A percentile compares a stretch with the other conserved stretches of the same genome.
These are phyloP conservation scores for Cymbopogon flexuosus DNA, from an alignment of 202 grass and related monocot genomes.

Conservation along the genomic window DNA sequence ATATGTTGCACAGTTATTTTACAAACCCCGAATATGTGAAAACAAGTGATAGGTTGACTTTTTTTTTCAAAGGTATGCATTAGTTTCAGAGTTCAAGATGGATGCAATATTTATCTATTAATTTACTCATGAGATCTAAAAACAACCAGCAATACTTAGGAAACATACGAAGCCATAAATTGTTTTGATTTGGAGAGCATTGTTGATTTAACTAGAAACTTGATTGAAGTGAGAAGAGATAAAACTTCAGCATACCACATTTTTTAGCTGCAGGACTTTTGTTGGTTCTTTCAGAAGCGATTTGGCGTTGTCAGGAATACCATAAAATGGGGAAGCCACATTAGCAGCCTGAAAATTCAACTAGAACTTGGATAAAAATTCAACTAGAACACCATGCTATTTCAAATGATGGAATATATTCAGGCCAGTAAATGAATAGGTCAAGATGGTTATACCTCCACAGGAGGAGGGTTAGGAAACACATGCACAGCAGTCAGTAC, in stretches of 20 bases:
- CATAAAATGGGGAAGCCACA: conserved; percentile 59
- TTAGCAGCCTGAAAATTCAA: conserved; percentile 54
- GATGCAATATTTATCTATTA: conserved; percentile 4
- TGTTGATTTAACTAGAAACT: conserved; percentile 8
- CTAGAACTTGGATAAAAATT: conserved; percentile 30
- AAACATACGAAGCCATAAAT: neutral
- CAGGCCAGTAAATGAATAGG: conserved; percentile 6
- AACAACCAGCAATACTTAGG: neutral
- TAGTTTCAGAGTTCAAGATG: neutral
- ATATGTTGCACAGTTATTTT: conserved; percentile 30
- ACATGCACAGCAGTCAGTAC: conserved; percentile 64
- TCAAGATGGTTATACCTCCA: conserved; percentile 37
- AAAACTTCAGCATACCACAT: conserved; percentile 62
- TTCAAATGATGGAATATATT: conserved; percentile 16
- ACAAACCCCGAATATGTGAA: conserved; percentile 27
- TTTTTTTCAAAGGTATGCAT: neutral
- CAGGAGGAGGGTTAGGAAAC: conserved; percentile 42
- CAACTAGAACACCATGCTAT: conserved; percentile 4
- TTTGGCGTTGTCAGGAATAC: conserved; percentile 67
- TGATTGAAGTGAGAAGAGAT: conserved; percentile 14
- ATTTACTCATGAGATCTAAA: neutral
- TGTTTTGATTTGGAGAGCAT: conserved; percentile 9
- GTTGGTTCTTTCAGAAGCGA: conserved; percentile 61
- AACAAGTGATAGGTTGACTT: neutral
- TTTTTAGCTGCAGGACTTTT: conserved; percentile 68